Evolutionary conservation across 2,329 filamentous ascomycete genomes (phyloP), one percentile per base, ranked within the genome.

Genomic region (Didymella sp.): DNA sequence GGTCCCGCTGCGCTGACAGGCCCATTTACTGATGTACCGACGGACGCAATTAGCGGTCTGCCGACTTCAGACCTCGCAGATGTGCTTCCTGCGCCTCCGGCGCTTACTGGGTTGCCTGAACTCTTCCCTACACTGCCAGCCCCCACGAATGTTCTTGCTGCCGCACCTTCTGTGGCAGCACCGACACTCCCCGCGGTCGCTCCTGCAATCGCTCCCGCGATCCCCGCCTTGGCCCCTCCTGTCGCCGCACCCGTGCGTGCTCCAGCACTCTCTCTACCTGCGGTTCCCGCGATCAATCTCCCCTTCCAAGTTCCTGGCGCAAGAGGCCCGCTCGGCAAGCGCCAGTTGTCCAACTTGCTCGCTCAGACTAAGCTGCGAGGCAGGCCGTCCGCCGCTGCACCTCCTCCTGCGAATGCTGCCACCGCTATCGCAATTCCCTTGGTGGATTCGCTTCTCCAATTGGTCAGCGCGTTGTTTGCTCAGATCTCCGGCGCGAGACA

Each of bases 31-130:
- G 22, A 37, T 47, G 51, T 53, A 2, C 19, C 51, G 1, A 52
- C 49, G 17, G 49, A 52, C 21, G 49, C 49, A 5, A 12, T 52
- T 4, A 52, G 49, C 19, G 49, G 49, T 28, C 41, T 52, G 19
- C 49, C 49, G 6, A 50, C 47, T n/a, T 28, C 17, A 24, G 15
- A 24, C 6, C 17, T 37, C 1, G 28, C 28, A 19, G 48, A 43
- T 8, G 48, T 33, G 22, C 11, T 42, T n/a, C 27, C 19, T 33
- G 19, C 27, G 21, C 15, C 22, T 42, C 21, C 21, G 4, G 38
- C 22, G 2, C 3, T 42, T 6, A 25, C 38, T 6, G 24, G 24
- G n/a, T 15, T 27, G 12, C 8, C 38, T 13, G 21, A 15, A 27
- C 22, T 11, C n/a, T 15, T 42, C 6, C 38, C 38, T 5, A 15